Evolutionary conservation across 1,284 basidiomycete species (phyloP), one percentile per base, ranked within the genome.

Genomic region (Heterobasidion annosum): DNA sequence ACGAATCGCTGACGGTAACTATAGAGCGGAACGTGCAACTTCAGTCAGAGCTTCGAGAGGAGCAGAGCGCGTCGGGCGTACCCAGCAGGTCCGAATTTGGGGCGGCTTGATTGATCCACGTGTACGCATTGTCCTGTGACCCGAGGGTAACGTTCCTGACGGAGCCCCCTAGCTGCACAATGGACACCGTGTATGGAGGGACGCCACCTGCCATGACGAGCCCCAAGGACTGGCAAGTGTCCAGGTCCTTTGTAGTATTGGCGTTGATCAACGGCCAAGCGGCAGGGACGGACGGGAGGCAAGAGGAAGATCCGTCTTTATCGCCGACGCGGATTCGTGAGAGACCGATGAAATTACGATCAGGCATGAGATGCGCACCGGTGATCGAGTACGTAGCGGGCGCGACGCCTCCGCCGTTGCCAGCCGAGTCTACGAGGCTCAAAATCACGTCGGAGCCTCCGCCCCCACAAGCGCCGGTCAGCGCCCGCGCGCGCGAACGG

Each of bases 201-300:
- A 64, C 64, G 1, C 78, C 78, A 7, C 77, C 77, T 3, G 62
- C 67, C 40, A 79, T 69, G 1, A 65, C 66, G 4, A 82, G 60
- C 12, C 73, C 73, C 73, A 77, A 75, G 10, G 70, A 71, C 13
- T 77, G 65, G 59, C 78, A 81, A 4, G 77, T 76, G 25, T 65
- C 57, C 6, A 79, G 56, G 5, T 62, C 61, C 6, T 63, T 61
- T 1, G 76, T 73, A 44, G 75, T 63, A 61, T 79, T 80, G 8
- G 76, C 64, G 1, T 64, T 61, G 40, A 79, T 64, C 3, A 63
- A 70, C 51, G 78, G 73, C 15, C 67, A 57, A 7, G 70, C 63
- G 8, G 63, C 54, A 4, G 65, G 58, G 4, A 62, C 47, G 18
- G 62, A 51, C n/a, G 61, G 63, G 34, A 75, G 61, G 58, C 78